Conservation (phyloP, 75 land plant genomes). For the Pinus albicaulis region DNA sequence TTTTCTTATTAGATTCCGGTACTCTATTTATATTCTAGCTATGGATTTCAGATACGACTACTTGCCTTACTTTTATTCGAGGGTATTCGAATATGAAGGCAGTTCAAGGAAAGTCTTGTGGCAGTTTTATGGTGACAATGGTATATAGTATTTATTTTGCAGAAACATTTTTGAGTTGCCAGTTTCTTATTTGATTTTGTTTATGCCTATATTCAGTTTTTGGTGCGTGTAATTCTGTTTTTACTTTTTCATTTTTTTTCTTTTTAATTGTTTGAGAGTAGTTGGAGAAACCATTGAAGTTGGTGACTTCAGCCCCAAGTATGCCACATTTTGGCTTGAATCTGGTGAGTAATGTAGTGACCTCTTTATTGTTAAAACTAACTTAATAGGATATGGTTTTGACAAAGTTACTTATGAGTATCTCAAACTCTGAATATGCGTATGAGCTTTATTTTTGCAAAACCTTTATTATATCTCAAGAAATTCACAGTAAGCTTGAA, state of each 20-base stretch:
- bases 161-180: not conserved
- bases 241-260: not conserved
- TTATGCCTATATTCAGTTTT: not conserved
- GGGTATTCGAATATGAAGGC: conserved; percentile 87
- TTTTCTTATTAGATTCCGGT: not conserved
- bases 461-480: not conserved
- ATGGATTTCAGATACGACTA: conserved; percentile 68
- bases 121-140: conserved; percentile 97
- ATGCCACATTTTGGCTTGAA: conserved; percentile 83
- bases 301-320: conserved; percentile 79
- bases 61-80: conserved; percentile 90
- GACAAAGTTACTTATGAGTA: no score
- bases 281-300: conserved; percentile 80
- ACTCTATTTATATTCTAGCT: not conserved
- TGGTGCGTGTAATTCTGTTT: conserved; percentile 3
- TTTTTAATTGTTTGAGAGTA: conserved; percentile 13
- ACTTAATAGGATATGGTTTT: no score
- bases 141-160: conserved; percentile 20
- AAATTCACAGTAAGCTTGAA: not conserved
- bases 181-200: conserved; percentile 5
- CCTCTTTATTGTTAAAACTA: not conserved
- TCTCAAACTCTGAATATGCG: no score
- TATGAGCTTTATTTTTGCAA: not conserved
- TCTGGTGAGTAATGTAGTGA: conserved; percentile 36
- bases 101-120: conserved; percentile 85